These are phyloP conservation scores for Camelina hispida DNA, from an alignment of 345 rosid genomes.

Conservation along the genomic window DNA sequence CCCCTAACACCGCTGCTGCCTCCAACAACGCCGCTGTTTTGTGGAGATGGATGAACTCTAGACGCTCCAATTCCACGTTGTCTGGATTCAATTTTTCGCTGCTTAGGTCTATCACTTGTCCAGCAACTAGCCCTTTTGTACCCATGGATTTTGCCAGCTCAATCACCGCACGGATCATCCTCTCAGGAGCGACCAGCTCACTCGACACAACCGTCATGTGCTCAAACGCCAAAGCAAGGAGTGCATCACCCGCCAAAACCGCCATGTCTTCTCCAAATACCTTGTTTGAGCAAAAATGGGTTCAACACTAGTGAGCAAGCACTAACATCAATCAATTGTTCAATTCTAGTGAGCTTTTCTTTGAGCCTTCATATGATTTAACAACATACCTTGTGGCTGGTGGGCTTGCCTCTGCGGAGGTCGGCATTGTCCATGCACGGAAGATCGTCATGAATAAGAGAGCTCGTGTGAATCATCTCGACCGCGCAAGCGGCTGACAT, in stretches of 20 bases:
- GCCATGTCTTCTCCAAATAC: conserved; percentile 81
- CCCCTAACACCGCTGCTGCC: conserved; percentile 74
- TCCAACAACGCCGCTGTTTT: conserved; percentile 84
- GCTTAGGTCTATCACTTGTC: conserved; percentile 73
- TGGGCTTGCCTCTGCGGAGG: conserved; percentile 85
- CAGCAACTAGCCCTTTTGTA: conserved; percentile 75
- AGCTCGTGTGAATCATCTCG: conserved; percentile 93
- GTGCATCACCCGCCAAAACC: conserved; percentile 86
- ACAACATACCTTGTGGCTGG: conserved; percentile 67
- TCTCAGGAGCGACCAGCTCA: conserved; percentile 48
- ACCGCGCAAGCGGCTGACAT: conserved; percentile 91
- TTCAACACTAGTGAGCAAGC: not conserved
- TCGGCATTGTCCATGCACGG: conserved; percentile 96
- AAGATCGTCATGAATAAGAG: conserved; percentile 88
- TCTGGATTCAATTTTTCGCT: conserved; percentile 55
- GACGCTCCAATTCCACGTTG: conserved; percentile 59
- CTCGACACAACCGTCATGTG: conserved; percentile 62
- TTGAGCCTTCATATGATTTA: conserved; percentile 1
- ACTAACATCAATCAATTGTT: not conserved
- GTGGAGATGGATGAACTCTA: conserved; percentile 83
- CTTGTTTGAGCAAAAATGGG: conserved; percentile 10
- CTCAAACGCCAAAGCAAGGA: conserved; percentile 73
- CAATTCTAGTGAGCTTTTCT: not conserved
- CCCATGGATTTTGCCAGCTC: conserved; percentile 77
- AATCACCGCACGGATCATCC: conserved; percentile 57